Evolutionary conservation across 1,139 yeast genomes (phyloP), one percentile per base, ranked within the genome.

Genomic region (Nakaseomyces delphensis): DNA sequence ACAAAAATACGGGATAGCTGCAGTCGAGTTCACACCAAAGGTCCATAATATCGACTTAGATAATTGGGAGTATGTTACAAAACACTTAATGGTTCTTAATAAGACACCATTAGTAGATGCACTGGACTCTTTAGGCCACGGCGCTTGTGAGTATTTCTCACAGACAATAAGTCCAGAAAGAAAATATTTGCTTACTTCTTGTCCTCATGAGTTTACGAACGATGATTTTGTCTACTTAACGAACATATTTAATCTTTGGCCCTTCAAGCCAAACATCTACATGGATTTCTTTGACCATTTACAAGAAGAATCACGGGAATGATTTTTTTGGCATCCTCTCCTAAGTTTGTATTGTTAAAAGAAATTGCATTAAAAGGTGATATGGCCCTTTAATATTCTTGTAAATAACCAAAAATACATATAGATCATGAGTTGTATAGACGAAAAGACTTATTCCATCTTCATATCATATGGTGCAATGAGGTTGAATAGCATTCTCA

Each of bases 241-340:
- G 3, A 60, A 71, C 4, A 69, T 65, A 3, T 84, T 81, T 57
- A 72, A 70, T 38, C 58, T 65, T 18, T 89, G 97, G 97, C 93
- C 97, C 0, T 89, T 87, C 67, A 86, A 80, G 61, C 96, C 96
- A 0, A 72, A 72, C 38, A 57, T 69, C 11, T 47, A 47, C 27
- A 44, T 56, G 50, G 62, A 58, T 38, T 55, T 55, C 36, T 44
- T 52, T 14, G 59, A 56, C 40, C 45, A 50, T 6, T 47, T 44
- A 23, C 58, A 55, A 36, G 59, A 54, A n/a, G 48, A 48, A 6
- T 43, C 37, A 20, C 20, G 37, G 21, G 37, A 33, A 18, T 33
- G n/a, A n/a, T 14, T 8, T n/a, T 11, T 11, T 27, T 27, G 9
- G 4, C 13, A 27, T 11, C 2, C 30, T n/a, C 30, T n/a, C 2